Evolutionary conservation across 2,329 filamentous ascomycete species (phyloP).

Genomic region (Hypoxylon sp.): DNA sequence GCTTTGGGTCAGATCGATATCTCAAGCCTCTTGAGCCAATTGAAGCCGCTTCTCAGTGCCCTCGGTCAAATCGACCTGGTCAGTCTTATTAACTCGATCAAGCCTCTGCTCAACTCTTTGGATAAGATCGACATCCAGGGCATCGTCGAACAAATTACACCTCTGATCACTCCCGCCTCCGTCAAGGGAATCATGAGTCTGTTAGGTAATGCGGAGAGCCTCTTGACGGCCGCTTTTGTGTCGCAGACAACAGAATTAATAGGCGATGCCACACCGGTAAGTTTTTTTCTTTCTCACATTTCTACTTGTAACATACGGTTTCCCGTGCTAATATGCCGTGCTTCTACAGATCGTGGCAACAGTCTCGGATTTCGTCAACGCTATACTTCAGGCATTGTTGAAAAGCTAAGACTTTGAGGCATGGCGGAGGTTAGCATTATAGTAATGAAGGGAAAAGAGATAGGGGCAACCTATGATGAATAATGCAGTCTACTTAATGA

Average conservation of each 20-base stretch:
- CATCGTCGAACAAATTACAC: slow-evolving; percentile 52
- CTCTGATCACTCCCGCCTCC: slow-evolving; percentile 56
- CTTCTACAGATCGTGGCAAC: slow-evolving; percentile 46
- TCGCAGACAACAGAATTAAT: slow-evolving; percentile 58
- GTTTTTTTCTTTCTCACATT: slow-evolving; percentile 20
- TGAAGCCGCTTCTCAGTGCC: slow-evolving; percentile 53
- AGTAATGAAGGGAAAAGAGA: slow-evolving; percentile 35
- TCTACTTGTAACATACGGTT: background rate
- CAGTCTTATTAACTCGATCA: slow-evolving; percentile 51
- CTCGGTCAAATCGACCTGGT: slow-evolving; percentile 52
- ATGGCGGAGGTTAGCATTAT: slow-evolving; percentile 5
- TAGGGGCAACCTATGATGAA: slow-evolving; percentile 33
- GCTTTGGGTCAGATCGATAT: slow-evolving; percentile 55
- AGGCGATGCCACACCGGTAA: slow-evolving; percentile 57
- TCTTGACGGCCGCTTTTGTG: slow-evolving; percentile 56
- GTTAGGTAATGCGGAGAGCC: slow-evolving; percentile 54
- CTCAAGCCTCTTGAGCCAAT: slow-evolving; percentile 51
- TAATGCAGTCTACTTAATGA: slow-evolving; percentile 44
- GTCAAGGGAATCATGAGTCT: slow-evolving; percentile 54
- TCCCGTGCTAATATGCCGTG: slow-evolving; percentile 18
- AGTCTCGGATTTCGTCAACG: slow-evolving; percentile 48
- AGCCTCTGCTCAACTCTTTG: slow-evolving; percentile 54
- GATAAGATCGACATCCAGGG: slow-evolving; percentile 55
- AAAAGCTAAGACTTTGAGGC: slow-evolving; percentile 19
- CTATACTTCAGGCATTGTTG: slow-evolving; percentile 46